Base-by-base conservation (phyloP, 352 stramenopile genomes). In the Globisporangium okanoganense region DNA sequence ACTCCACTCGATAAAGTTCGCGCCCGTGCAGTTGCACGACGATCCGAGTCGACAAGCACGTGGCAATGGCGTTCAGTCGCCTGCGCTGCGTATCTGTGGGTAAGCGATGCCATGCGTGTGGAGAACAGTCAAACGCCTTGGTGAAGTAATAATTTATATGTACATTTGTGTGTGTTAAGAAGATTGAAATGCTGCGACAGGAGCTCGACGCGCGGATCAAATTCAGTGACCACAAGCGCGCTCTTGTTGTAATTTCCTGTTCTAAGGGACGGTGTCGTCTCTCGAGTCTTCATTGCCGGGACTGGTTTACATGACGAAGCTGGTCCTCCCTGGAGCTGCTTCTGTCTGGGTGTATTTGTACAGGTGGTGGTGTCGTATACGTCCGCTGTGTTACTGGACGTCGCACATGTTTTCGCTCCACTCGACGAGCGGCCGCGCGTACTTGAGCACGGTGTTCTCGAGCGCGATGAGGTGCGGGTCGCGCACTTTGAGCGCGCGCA, bases 401-500 rank as follows among this genome's bases (percentile, higher is more conserved):
- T 56, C 49, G 49, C 49, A 56, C 27, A 56, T 36, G 5, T 43
- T 56, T 29, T 56, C 49, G 10, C 49, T 56, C 49, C 49, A 56
- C 31, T 56, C 49, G 14, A 56, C 9, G 3, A 56, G 29, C 29
- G 49, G 49, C 31, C 35, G 27, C 10, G 49, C 22, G 4, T 56
- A 88, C 52, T 85, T 79, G 66, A 82, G 72, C 51, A 87, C 82
- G n/a, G 85, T 79, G 35, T 73, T 76, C 66, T 95, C 85, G 18
- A 95, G 69, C 25, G 79, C 75, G 8, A 84, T 77, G 48, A 95
- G 71, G 62, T 95, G 85, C 49, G 80, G 80, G 58, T 95, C 85
- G 58, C 67, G 65, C 56, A 95, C 82, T 41, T 92, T 72, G 59
- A 95, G 69, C 43, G 71, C 56, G 64, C 82, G 83, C 82, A 95